Evolutionary conservation across 2,329 filamentous ascomycete genomes (phyloP), one percentile per base, ranked within the genome.

Genomic region (Colletotrichum destructivum): DNA sequence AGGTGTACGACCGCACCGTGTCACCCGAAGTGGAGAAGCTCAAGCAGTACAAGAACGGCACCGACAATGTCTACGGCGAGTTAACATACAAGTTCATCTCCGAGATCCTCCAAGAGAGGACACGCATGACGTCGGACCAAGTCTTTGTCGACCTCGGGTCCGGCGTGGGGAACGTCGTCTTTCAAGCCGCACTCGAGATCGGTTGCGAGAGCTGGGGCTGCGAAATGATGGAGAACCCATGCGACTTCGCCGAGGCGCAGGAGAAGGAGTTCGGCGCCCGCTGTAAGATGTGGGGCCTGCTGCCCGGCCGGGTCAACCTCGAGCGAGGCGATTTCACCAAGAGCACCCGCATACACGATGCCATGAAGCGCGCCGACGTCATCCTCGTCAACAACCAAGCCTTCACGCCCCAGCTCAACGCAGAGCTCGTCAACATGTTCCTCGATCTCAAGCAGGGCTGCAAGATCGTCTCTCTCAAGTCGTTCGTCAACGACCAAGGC

Each of bases 311-410:
- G 71, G 93, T 96, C n/a, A 88, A 91, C 72, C 89, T 99, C 8
- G 89, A 96, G 73, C 87, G 91, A 54, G 96, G 94, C 70, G 94
- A 98, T 79, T 98, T 99, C 78, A 90, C 95, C 12, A 90, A 91
- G 74, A 93, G 93, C 75, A 81, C 88, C 18, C 86, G 87, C 69
- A 94, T 98, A 60, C 87, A 91, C 71, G 88, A 90, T 31, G 91
- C 92, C 9, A 87, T 99, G 61, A 92, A 93, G 80, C 90, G 92
- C 66, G 96, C 96, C 2, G 96, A 99, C 79, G 95, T 98, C n/a
- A 90, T 99, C 21, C 88, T 99, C 35, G 96, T 98, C 77, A 99
- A 99, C 85, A 99, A 99, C 83, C 95, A 98, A 82, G 96, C 95
- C 2, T 99, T 99, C 82, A 95, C 92, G 7, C 92, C 95, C 16